Percentiles rank a stretch among this genome's conserved stretches.
These are phyloP conservation scores for Kwoniella sp. DNA, from an alignment of 768 basidiomycete genomes.

Conservation along the genomic window DNA sequence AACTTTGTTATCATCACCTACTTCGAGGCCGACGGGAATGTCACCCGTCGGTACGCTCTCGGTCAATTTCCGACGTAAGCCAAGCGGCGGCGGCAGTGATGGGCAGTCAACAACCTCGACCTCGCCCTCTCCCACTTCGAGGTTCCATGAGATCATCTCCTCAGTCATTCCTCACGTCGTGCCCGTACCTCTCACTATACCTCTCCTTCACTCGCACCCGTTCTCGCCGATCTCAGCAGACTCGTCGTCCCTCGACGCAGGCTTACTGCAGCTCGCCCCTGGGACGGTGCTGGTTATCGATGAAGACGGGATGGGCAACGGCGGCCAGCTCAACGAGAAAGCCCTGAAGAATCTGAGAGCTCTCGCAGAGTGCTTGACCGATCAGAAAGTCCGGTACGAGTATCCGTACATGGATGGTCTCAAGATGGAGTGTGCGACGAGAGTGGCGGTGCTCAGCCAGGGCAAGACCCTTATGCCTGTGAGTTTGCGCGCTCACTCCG, in stretches of 20 bases:
- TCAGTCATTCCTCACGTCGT: slow-evolving; percentile 36
- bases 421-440: slow-evolving; percentile 51
- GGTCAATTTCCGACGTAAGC: slow-evolving; percentile 39
- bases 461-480: slow-evolving; percentile 54
- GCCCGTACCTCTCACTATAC: slow-evolving; percentile 36
- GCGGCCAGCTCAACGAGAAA: slow-evolving; percentile 49
- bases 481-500: slow-evolving; percentile 10
- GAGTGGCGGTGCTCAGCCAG: slow-evolving; percentile 42
- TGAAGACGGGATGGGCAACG: slow-evolving; percentile 51
- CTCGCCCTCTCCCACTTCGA: background rate
- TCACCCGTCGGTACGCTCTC: slow-evolving; percentile 49
- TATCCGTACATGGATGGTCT: slow-evolving; percentile 54
- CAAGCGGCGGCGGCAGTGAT: background rate
- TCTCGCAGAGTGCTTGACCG: slow-evolving; percentile 36
- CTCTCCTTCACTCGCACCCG: slow-evolving; percentile 35
- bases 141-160: slow-evolving; percentile 7
- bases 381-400: slow-evolving; percentile 49
- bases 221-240: slow-evolving; percentile 35
- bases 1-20: slow-evolving; percentile 41
- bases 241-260: slow-evolving; percentile 42
- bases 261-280: slow-evolving; percentile 47
- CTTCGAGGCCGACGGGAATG: slow-evolving; percentile 33
- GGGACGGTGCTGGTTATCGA: slow-evolving; percentile 46
- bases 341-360: slow-evolving; percentile 50
- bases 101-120: too few species aligned